Conservation (phyloP, 768 basidiomycete species). For the Flagelloscypha sp. region DNA sequence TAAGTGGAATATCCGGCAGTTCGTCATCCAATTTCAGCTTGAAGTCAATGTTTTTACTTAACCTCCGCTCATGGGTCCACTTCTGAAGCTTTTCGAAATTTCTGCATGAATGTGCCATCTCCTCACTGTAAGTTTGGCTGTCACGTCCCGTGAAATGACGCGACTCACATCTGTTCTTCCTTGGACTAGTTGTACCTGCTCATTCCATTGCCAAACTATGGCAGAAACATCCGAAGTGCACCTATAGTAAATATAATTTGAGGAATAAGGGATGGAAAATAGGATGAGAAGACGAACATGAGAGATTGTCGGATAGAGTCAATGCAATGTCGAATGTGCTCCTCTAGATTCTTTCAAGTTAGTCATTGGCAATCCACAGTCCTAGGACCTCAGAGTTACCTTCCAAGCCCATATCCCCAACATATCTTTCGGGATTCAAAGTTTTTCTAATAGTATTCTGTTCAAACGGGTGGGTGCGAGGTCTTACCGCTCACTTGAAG, state of each 20-base stretch:
- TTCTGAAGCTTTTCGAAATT: constrained; percentile 13
- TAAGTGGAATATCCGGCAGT: too few relatives aligned
- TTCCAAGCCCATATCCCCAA: constrained; percentile 10
- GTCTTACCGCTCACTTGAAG: too few relatives aligned
- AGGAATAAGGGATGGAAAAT: too few relatives aligned
- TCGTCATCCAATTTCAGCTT: too few relatives aligned
- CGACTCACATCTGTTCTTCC: too few relatives aligned
- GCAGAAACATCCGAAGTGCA: constrained; percentile 12
- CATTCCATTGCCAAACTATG: constrained; percentile 15
- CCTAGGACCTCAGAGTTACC: too few relatives aligned
- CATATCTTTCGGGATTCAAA: constrained; percentile 13
- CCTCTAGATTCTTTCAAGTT: too few relatives aligned
- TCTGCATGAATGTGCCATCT: constrained; percentile 11
- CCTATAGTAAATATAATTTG: constrained; percentile 7
- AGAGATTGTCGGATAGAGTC: constrained; percentile 15
- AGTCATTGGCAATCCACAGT: too few relatives aligned
- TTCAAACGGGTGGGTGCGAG: neutral
- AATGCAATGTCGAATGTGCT: constrained; percentile 15
- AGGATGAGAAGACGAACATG: constrained; percentile 12
- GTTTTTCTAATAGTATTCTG: constrained; percentile 15
- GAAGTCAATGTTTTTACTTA: too few relatives aligned
- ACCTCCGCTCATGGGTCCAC: too few relatives aligned
- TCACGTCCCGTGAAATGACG: too few relatives aligned
- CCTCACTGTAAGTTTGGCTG: too few relatives aligned
- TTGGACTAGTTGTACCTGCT: constrained; percentile 5